These are phyloP conservation scores for Blepharisma japonicum DNA, from an alignment of 73 alveolate species.

Conservation along the genomic window DNA sequence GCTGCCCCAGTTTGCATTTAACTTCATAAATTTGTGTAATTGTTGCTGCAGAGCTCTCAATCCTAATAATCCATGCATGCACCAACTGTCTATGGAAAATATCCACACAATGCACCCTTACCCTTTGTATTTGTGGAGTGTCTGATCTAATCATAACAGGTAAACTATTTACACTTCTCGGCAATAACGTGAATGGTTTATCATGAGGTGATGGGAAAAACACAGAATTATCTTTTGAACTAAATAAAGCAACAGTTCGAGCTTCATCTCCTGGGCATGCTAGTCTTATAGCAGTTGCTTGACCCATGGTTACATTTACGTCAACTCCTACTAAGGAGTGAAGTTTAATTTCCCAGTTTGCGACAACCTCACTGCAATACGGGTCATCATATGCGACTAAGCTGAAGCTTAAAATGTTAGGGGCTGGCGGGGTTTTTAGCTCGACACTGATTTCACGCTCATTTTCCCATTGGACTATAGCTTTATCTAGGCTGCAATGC, in stretches of 20 bases:
- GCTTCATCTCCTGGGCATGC: slow-evolving; percentile 63
- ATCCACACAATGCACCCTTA: slow-evolving; percentile 55
- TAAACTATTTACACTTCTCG: slow-evolving; percentile 19
- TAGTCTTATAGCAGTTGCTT: slow-evolving; percentile 31
- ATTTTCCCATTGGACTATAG: slow-evolving; percentile 30
- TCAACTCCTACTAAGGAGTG: slow-evolving; percentile 46
- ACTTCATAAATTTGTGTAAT: slow-evolving; percentile 34
- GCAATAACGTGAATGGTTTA: slow-evolving; percentile 30
- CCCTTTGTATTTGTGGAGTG: slow-evolving; percentile 26
- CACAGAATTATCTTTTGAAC: slow-evolving; percentile 44
- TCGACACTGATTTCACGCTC: slow-evolving; percentile 35
- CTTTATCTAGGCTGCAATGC: slow-evolving; percentile 34
- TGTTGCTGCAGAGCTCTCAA: slow-evolving; percentile 44
- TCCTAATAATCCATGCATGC: slow-evolving; percentile 50
- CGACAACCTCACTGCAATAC: slow-evolving; percentile 35
- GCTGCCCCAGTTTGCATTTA: slow-evolving; percentile 1
- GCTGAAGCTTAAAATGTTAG: slow-evolving; percentile 39
- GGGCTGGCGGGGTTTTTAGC: slow-evolving; percentile 39
- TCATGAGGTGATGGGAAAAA: slow-evolving; percentile 50
- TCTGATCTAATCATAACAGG: slow-evolving; percentile 43
- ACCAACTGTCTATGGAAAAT: slow-evolving; percentile 40
- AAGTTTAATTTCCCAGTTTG: slow-evolving; percentile 39
- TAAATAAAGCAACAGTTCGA: slow-evolving; percentile 42
- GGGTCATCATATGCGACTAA: slow-evolving; percentile 46
- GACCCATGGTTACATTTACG: slow-evolving; percentile 56